Evolutionary conservation across 2,329 filamentous ascomycete species (phyloP), one percentile per base, ranked within the genome.

Genomic region (Cladosporium sp.): DNA sequence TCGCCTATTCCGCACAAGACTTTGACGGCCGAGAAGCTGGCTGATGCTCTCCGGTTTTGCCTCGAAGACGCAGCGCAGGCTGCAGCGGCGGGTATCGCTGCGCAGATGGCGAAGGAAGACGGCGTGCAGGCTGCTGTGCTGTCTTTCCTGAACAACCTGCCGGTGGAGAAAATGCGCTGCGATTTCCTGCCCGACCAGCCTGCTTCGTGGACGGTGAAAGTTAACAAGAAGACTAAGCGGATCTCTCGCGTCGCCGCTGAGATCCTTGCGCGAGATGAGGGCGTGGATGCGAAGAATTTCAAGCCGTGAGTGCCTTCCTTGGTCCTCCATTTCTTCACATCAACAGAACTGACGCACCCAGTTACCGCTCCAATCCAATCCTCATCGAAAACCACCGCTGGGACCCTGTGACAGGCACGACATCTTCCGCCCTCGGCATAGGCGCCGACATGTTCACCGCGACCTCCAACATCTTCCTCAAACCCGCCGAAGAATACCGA

Each of bases 1-100:
- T 87, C 93, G 61, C 89, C 89, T 0, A 75, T 95, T 13, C 88
- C 88, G 0, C 89, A 90, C 56, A 83, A 93, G 51, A 78, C 85
- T 56, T 80, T 79, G 33, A 72, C 65, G 3, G 61, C 68, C 2
- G 59, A 72, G 4, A 71, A 65, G 9, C 61, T 79, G 1, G 68
- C 72, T 1, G 63, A 66, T 0, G 73, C 72, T 9, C 77, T 79
- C 31, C 59, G 44, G 2, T 71, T 64, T 44, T 72, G 70, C 41
- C 61, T 88, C 1, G 82, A 78, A 0, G 76, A 82, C 0, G 77
- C 86, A 56, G 83, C 84, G 0, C 73, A 72, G 44, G 61, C 70
- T 18, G 84, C 79, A 1, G 84, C 80, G 0, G 68, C 75, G 49
- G 74, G 77, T 53, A 80, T 89, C 37, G 81, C 84, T 0, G 70